Evolutionary conservation across 2,329 filamentous ascomycete species (phyloP), one percentile per base, ranked within the genome.

Genomic region (Dothideomycetes sp.): DNA sequence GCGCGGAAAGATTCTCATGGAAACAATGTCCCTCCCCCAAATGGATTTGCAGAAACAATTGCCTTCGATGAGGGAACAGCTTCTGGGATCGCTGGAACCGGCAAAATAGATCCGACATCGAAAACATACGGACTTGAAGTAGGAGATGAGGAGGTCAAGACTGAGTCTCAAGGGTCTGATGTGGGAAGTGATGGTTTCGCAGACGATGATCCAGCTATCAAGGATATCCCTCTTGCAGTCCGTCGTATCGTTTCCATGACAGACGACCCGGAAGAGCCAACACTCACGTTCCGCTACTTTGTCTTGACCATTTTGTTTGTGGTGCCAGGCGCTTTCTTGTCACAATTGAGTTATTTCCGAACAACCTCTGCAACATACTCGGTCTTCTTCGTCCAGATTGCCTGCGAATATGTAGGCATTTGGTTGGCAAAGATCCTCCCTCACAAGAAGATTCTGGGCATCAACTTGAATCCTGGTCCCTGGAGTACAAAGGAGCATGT

Each of bases 311-410:
- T 73, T 41, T 45, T 78, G 13, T 76, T 77, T 49, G 67, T 76
- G 31, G 63, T 68, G 1, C 73, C 74, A 0, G 74, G 74, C 2
- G 74, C 74, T 2, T 73, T 78, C 47, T 53, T 78, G 2, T 73
- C 69, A 4, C 68, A 73, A 50, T 70, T 76, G 65, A 69, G 67
- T 45, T 63, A 67, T 34, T 78, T 68, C 50, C 65, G 74, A 31
- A 78, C 74, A 1, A 78, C 74, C 0, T 67, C 66, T 30, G 70
- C 72, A 1, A 68, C 70, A 0, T 79, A 77, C 51, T 75, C 73
- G 0, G 67, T 78, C 33, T 77, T 78, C 53, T 78, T 79, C 46
- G 74, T 78, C 22, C 71, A 75, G 49, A 73, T 76, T 35, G 71
- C 71, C 0, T 71, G 65, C 33, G 73, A 74, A 49, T 75, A 75